These are phyloP conservation scores for Gossypium schwendimanii DNA, from an alignment of 441 rosid species.

Conservation along the genomic window DNA sequence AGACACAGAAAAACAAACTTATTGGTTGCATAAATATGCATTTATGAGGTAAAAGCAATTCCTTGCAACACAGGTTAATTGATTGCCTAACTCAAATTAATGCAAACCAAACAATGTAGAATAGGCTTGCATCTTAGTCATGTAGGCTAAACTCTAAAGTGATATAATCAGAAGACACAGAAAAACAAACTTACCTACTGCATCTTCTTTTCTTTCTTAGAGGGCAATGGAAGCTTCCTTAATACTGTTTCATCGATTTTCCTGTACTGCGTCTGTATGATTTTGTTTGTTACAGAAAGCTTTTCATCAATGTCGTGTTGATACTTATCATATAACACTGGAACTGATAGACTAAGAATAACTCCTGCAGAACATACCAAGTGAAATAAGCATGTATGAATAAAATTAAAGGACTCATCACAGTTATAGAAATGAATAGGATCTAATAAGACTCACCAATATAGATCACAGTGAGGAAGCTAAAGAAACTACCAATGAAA, in stretches of 20 bases:
- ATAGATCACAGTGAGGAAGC: constrained; percentile 66
- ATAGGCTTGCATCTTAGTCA: background rate
- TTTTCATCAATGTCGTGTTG: constrained; percentile 62
- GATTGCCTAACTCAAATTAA: background rate
- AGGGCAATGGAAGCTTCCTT: constrained; percentile 47
- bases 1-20: constrained; percentile 17
- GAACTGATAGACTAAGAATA: constrained; percentile 61
- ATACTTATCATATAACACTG: constrained; percentile 59
- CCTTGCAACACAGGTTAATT: background rate
- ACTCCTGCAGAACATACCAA: constrained; percentile 37
- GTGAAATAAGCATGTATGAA: background rate
- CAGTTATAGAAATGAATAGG: background rate
- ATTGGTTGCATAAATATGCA: background rate
- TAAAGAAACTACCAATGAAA: constrained; percentile 52
- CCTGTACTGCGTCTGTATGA: constrained; percentile 41
- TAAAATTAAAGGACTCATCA: background rate
- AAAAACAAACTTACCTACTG: constrained; percentile 44
- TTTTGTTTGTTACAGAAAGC: constrained; percentile 33
- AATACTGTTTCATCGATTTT: constrained; percentile 44
- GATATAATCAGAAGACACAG: background rate
- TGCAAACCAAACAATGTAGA: background rate
- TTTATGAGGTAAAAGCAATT: too few species aligned
- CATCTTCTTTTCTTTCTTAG: constrained; percentile 62
- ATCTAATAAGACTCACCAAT: constrained; percentile 43
- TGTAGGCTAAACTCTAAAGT: background rate